These are phyloP conservation scores for Pythium phragmiticola DNA, from an alignment of 352 stramenopile species.

Conservation along the genomic window DNA sequence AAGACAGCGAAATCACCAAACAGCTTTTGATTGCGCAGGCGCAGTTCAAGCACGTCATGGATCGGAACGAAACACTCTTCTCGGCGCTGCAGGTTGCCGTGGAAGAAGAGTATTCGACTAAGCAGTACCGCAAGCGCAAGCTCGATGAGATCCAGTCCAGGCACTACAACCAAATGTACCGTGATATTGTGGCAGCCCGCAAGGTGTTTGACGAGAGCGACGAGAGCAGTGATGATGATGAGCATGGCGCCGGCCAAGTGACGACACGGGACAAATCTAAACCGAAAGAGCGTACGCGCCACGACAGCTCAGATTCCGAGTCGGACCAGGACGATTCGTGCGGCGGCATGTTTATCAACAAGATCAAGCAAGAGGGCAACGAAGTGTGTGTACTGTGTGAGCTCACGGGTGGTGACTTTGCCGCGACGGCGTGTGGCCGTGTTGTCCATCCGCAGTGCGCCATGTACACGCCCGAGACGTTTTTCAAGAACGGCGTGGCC, in stretches of 20 bases:
- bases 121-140: conserved; percentile 43
- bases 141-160: conserved; percentile 51
- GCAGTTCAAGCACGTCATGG: conserved; percentile 46
- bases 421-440: conserved; percentile 50
- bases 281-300: conserved; percentile 8
- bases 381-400: conserved; percentile 74
- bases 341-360: conserved; percentile 76
- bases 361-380: conserved; percentile 65
- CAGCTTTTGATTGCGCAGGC: conserved; percentile 47
- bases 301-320: conserved; percentile 34
- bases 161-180: conserved; percentile 77
- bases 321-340: conserved; percentile 58
- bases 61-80: conserved; percentile 43
- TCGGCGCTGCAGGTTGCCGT: conserved; percentile 35
- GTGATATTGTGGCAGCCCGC: conserved; percentile 41
- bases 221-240: conserved; percentile 33
- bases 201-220: conserved; percentile 58
- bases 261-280: conserved; percentile 4
- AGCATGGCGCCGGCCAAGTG: conserved; percentile 8
- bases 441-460: conserved; percentile 78
- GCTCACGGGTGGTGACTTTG: conserved; percentile 75
- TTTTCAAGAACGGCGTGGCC: conserved; percentile 66
- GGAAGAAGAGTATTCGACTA: conserved; percentile 45
- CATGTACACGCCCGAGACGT: conserved; percentile 86
- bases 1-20: conserved; percentile 57